phyloP scores from a whole-genome alignment of 306 rosid species.

The Biancaea sappan region DNA sequence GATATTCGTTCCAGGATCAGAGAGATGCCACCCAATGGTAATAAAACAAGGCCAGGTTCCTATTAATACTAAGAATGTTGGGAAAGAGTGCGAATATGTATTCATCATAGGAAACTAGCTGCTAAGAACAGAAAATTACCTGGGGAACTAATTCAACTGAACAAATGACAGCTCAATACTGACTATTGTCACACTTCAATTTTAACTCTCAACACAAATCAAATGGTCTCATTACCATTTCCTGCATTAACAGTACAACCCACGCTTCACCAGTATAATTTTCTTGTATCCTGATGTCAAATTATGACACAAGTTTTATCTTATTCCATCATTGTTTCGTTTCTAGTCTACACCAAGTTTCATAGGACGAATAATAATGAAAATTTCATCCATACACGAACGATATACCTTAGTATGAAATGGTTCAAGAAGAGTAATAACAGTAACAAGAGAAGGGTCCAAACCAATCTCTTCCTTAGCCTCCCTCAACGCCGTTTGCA shows the following conservation, averaged over 20 bases:
- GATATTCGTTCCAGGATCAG: too few relatives aligned
- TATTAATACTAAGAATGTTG: too few relatives aligned
- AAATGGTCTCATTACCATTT: too few relatives aligned
- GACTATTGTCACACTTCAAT: too few relatives aligned
- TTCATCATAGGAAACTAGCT: background rate
- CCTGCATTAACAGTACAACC: background rate
- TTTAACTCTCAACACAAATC: too few relatives aligned
- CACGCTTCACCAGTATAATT: background rate
- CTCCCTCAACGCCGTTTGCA: conserved; percentile 79
- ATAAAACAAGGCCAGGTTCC: too few relatives aligned
- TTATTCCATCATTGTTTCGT: background rate
- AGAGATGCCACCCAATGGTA: background rate
- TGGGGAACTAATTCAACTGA: background rate
- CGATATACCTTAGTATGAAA: conserved; percentile 49
- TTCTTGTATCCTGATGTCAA: background rate
- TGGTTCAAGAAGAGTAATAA: conserved; percentile 62
- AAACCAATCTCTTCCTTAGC: conserved; percentile 91
- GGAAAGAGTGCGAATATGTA: too few relatives aligned
- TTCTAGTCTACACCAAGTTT: too few relatives aligned
- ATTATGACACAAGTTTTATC: background rate
- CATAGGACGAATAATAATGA: background rate
- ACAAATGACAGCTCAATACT: too few relatives aligned
- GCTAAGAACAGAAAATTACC: background rate
- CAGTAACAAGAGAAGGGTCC: conserved; percentile 68
- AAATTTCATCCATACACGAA: background rate